Conservation (phyloP, 2,329 filamentous ascomycete species). For the Cordyceps fumosorosea region DNA sequence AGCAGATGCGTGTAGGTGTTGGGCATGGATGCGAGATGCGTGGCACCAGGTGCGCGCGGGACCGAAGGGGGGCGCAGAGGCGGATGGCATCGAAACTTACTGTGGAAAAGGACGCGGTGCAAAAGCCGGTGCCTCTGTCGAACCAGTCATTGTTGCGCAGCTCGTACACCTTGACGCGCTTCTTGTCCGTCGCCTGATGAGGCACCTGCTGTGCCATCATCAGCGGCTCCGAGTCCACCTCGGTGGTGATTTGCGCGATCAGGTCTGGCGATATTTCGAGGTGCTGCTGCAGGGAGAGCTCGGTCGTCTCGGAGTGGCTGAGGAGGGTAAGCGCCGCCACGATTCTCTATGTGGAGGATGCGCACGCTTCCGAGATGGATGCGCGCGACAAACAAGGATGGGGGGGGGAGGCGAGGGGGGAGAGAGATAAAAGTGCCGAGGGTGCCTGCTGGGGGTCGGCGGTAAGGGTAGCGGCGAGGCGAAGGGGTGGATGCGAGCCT, state of each 20-base stretch:
- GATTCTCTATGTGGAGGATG: constrained; percentile 26
- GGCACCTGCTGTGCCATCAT: constrained; percentile 68
- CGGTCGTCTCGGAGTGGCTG: constrained; percentile 43
- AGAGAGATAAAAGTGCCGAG: not conserved
- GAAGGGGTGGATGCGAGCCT: not conserved
- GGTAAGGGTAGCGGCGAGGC: not conserved
- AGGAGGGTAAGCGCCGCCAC: constrained; percentile 54
- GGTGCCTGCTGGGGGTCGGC: not conserved
- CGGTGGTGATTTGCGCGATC: constrained; percentile 38
- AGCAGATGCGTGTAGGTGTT: constrained; percentile 18
- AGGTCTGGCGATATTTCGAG: constrained; percentile 50
- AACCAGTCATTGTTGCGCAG: constrained; percentile 99
- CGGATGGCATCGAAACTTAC: constrained; percentile 43
- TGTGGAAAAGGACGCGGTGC: constrained; percentile 67
- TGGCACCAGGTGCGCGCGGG: not conserved
- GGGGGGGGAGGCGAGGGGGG: not conserved
- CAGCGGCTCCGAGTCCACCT: constrained; percentile 54
- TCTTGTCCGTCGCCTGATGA: constrained; percentile 60
- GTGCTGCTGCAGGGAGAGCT: constrained; percentile 55
- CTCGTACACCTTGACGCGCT: constrained; percentile 97
- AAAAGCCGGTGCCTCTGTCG: constrained; percentile 94
- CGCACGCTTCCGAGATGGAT: constrained; percentile 11
- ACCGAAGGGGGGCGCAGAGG: constrained; percentile 4
- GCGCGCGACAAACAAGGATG: constrained; percentile 4
- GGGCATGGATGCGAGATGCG: constrained; percentile 8